Evolutionary conservation across 192 early-diverging fungal genomes (phyloP).

Genomic region (Gigaspora rosea): DNA sequence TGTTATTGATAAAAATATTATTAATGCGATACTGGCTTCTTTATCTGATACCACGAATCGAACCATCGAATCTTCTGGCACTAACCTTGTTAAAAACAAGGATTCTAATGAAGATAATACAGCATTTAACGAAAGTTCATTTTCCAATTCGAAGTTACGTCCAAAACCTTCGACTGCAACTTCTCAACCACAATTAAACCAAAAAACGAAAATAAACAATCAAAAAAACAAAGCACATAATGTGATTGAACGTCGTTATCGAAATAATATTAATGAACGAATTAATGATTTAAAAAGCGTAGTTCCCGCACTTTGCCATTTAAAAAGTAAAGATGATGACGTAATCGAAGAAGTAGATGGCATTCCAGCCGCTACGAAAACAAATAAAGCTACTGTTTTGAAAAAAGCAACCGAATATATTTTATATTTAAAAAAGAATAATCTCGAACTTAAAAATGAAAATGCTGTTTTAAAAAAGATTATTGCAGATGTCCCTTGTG

Average conservation of each 20-base stretch:
- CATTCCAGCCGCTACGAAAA: constrained; percentile 78
- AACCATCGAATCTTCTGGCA: no score
- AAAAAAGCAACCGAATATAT: constrained; percentile 94
- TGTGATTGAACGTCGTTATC: constrained; percentile 90
- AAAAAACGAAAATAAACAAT: constrained; percentile 37
- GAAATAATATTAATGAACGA: constrained; percentile 97
- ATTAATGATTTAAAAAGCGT: constrained; percentile 84
- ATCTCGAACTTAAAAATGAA: constrained; percentile 47
- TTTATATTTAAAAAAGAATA: constrained; percentile 49
- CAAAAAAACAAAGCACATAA: constrained; percentile 92
- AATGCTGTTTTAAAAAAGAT: constrained; percentile 47
- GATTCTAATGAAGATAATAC: no score
- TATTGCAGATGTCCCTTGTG: constrained; percentile 48
- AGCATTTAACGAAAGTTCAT: no score
- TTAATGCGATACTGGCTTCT: no score
- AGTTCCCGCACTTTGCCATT: constrained; percentile 78
- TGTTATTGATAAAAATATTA: no score
- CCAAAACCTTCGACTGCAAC: no score
- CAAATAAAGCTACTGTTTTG: constrained; percentile 94
- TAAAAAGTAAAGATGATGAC: constrained; percentile 59
- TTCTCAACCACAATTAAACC: no score
- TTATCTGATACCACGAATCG: no score
- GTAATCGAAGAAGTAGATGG: constrained; percentile 74
- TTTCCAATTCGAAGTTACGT: no score
- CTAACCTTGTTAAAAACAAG: no score